Conservation (phyloP, 225 moss, liverwort and hornwort genomes). For the Antitrichia curtipendula region DNA sequence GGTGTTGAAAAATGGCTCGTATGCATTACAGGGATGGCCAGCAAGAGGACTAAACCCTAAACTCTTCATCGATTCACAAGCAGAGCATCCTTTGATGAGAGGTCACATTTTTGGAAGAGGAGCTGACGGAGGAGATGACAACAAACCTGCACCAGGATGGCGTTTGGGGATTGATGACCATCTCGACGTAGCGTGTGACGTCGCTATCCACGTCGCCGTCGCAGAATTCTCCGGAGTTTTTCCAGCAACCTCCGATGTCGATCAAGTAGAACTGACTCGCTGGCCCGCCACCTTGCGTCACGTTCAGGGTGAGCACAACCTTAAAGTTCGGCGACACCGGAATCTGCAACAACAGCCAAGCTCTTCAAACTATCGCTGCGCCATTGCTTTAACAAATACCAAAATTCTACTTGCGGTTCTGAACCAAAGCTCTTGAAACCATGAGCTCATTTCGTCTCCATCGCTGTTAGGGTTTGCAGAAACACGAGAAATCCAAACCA, state of each 20-base stretch:
- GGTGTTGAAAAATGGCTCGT: neutral
- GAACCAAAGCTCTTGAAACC: neutral
- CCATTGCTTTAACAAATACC: neutral
- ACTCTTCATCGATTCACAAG: neutral
- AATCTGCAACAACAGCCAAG: constrained; percentile 26
- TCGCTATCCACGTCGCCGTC: constrained; percentile 63
- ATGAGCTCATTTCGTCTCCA: neutral
- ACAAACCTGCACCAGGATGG: constrained; percentile 46
- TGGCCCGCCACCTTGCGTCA: constrained; percentile 66
- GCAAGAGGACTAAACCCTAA: neutral
- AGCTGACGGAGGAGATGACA: neutral
- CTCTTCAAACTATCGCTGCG: neutral
- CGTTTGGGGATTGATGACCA: constrained; percentile 86
- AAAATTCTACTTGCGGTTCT: neutral
- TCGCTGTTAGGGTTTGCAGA: neutral
- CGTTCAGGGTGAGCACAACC: constrained; percentile 62
- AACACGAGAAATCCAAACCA: neutral
- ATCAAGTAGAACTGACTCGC: constrained; percentile 82
- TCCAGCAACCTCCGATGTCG: constrained; percentile 94
- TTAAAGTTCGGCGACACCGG: constrained; percentile 73
- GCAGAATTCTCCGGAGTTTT: constrained; percentile 59
- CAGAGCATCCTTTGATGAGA: neutral
- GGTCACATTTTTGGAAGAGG: neutral
- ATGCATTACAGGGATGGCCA: constrained; percentile 21
- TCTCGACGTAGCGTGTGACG: constrained; percentile 89